phyloP scores from a whole-genome alignment of 1,139 yeast genomes.

The Waltiozyma solani region DNA sequence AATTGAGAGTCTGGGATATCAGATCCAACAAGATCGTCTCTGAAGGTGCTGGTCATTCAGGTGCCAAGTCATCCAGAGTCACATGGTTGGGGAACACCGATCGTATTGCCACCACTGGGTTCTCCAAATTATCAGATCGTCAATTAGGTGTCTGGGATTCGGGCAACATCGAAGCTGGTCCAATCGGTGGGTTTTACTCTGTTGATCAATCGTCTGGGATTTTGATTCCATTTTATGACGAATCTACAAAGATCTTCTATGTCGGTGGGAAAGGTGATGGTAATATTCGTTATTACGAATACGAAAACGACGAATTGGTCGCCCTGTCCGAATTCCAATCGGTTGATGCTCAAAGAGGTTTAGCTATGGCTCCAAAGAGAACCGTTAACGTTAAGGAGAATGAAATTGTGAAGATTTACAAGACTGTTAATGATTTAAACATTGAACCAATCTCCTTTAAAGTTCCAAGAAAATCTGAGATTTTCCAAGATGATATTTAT shows the following conservation, averaged over 20 bases:
- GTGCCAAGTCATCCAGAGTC: conserved; percentile 84
- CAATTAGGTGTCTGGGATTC: conserved; percentile 93
- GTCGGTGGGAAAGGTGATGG: conserved; percentile 99
- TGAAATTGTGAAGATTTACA: conserved; percentile 73
- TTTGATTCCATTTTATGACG: conserved; percentile 83
- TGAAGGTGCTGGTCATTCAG: conserved; percentile 86
- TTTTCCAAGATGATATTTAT: conserved; percentile 85
- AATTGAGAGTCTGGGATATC: conserved; percentile 84
- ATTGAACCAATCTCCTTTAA: conserved; percentile 87
- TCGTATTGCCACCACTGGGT: conserved; percentile 90
- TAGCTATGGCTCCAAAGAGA: conserved; percentile 81
- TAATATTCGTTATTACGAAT: conserved; percentile 88
- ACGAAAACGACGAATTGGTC: conserved; percentile 67
- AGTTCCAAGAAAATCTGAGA: conserved; percentile 90
- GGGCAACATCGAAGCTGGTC: conserved; percentile 61
- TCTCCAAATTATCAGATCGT: conserved; percentile 85
- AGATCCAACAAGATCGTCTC: conserved; percentile 62
- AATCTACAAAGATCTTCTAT: conserved; percentile 67
- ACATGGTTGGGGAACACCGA: conserved; percentile 85
- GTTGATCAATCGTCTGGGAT: conserved; percentile 92
- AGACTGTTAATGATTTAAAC: conserved; percentile 71
- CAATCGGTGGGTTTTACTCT: conserved; percentile 78
- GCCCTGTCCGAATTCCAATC: conserved; percentile 83
- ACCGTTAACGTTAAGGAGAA: conserved; percentile 71
- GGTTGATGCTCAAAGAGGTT: conserved; percentile 91